Base-by-base conservation (phyloP, 2,329 filamentous ascomycete species). In the Aspergillus terreus region DNA sequence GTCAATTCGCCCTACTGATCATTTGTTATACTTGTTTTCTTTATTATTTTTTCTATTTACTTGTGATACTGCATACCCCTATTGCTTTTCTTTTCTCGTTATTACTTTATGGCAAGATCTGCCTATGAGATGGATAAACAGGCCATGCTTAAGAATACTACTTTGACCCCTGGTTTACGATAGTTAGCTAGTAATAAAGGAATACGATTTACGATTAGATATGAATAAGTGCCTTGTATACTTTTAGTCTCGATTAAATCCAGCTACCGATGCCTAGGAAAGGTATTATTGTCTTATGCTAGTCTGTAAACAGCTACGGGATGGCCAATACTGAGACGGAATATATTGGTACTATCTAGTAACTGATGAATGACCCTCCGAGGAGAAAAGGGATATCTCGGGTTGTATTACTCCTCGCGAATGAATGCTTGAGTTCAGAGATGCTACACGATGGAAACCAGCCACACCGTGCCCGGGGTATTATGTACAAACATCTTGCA, bases 1-100 rank as follows among this genome's bases (percentile, higher is more conserved):
- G 92, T 97, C 21, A 86, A 95, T 64, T 83, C 80, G 53, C 83
- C 82, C 44, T 85, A 84, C 54, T 85, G 67, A 54, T 44, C 51
- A 46, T 50, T 49, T 46, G 21, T 49, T 49, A n/a, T 45, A 33
- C 43, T 19, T 30, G 46, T 47, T 47, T 47, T 52, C 41, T 55
- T 56, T 49, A 58, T 10, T 53, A 7, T 42, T 50, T 48, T 21
- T 46, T 49, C 35, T 49, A 10, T 50, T 45, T 45, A 51, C 23
- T 54, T 45, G 56, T 59, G 58, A 42, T 42, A 62, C 55, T 57
- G 48, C 62, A 66, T 66, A 66, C 63, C 62, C 64, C 57, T 61
- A 50, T 42, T 47, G 44, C 35, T n/a, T 35, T 53, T 52, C 45
- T 42, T 43, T 36, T 46, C n/a, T 47, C 25, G 38, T 25, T 32